Evolutionary conservation across 495 filamentous ascomycete genomes (phyloP).

Genomic region (Sabuloglossum arenarium): DNA sequence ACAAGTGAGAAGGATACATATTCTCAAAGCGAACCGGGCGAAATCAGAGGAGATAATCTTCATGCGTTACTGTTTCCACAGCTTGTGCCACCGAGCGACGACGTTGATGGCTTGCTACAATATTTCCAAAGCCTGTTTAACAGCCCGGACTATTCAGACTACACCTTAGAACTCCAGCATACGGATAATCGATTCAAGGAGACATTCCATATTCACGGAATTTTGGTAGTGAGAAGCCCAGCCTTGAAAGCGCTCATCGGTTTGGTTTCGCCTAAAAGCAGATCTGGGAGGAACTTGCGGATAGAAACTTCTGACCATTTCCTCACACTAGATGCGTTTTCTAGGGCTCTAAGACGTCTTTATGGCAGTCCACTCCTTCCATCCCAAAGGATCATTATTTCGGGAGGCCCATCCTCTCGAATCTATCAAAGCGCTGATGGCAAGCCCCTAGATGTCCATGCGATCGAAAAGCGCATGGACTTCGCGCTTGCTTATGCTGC

Average conservation of each 20-base stretch:
- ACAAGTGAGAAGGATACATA: not conserved
- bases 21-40: not conserved
- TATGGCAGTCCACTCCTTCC: not conserved
- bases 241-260: constrained; percentile 20
- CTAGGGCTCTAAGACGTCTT: not conserved
- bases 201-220: constrained; percentile 18
- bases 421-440: not conserved
- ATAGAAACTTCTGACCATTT: not conserved
- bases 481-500: constrained; percentile 31
- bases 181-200: not conserved
- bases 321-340: not conserved
- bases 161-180: constrained; percentile 7
- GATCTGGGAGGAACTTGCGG: not conserved
- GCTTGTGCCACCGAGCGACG: not conserved
- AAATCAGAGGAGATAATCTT: not conserved
- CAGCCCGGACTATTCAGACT: constrained; percentile 9
- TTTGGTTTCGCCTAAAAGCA: not conserved
- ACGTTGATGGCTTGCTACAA: not conserved
- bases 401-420: not conserved
- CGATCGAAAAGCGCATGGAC: constrained; percentile 12
- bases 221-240: constrained; percentile 30
- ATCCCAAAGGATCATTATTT: not conserved
- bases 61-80: not conserved
- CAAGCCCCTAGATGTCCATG: constrained; percentile 5
- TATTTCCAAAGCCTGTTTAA: constrained; percentile 7